These are phyloP conservation scores for Chaetomium olivaceum DNA, from an alignment of 2,329 filamentous ascomycete species.

Conservation along the genomic window DNA sequence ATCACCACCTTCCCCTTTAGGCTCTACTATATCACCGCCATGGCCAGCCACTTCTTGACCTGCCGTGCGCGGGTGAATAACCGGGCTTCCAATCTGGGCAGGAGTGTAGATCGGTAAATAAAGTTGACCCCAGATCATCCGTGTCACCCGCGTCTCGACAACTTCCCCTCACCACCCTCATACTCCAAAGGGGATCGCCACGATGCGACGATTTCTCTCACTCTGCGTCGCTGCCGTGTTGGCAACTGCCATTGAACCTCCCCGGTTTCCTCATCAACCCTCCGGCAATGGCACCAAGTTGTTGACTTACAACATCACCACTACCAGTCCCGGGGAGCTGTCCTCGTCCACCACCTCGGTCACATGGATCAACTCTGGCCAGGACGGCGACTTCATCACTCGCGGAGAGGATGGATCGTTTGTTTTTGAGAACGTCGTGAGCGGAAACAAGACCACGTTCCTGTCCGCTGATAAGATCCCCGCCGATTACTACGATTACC, in stretches of 20 bases:
- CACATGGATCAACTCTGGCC: conserved; percentile 58
- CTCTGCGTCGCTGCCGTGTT: conserved; percentile 24
- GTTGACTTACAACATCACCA: conserved; percentile 62
- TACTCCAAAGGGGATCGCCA: background rate
- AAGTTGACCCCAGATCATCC: background rate
- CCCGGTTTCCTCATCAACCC: conserved; percentile 56
- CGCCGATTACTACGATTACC: conserved; percentile 56
- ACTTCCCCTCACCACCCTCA: conserved; percentile 4
- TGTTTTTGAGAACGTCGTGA: conserved; percentile 62
- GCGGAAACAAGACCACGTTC: conserved; percentile 57
- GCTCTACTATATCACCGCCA: conserved; percentile 2
- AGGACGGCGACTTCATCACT: conserved; percentile 64
- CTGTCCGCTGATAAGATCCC: conserved; percentile 60
- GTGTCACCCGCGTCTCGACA: background rate
- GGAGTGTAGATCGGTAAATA: conserved; percentile 13
- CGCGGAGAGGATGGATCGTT: conserved; percentile 52
- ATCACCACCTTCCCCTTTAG: conserved; percentile 23
- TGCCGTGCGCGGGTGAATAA: conserved; percentile 22
- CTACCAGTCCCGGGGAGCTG: conserved; percentile 39
- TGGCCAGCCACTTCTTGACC: conserved; percentile 15
- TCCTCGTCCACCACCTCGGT: conserved; percentile 50
- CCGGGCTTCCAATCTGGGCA: conserved; percentile 26
- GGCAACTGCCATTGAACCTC: conserved; percentile 48
- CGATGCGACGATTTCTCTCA: conserved; percentile 25
- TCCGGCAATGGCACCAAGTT: conserved; percentile 57